Evolutionary conservation across 192 early-diverging fungal species (phyloP).

Genomic region (Entomortierella parvispora): DNA sequence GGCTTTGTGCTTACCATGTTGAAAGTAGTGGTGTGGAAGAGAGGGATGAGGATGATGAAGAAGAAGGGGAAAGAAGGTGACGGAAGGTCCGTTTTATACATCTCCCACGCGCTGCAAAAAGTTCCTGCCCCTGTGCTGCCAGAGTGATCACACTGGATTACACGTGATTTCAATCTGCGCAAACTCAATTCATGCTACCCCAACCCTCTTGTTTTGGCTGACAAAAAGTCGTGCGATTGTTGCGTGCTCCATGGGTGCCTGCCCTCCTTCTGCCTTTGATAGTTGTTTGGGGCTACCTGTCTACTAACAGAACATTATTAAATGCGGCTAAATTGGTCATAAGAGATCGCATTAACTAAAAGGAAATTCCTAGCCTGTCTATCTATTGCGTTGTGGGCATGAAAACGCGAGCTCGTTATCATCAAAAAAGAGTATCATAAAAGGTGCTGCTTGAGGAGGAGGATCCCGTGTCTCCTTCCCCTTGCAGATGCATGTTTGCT

Average conservation of each 20-base stretch:
- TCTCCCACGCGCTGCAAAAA: too few species aligned
- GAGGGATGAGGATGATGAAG: slow-evolving; percentile 18
- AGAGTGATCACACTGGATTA: too few species aligned
- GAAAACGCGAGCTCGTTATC: slow-evolving; percentile 11
- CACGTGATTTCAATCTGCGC: too few species aligned
- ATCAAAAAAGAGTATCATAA: slow-evolving; percentile 11
- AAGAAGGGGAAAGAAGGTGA: slow-evolving; percentile 9
- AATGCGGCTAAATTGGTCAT: too few species aligned
- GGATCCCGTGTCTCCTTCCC: background rate
- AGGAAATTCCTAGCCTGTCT: background rate
- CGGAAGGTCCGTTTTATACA: background rate
- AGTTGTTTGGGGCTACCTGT: too few species aligned
- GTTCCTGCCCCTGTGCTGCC: too few species aligned
- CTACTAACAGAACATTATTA: too few species aligned
- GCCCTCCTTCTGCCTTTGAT: too few species aligned
- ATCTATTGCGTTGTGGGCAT: background rate
- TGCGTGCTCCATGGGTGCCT: too few species aligned
- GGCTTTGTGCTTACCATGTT: slow-evolving; percentile 43
- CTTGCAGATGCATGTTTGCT: background rate
- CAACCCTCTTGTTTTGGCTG: too few species aligned
- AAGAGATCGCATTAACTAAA: background rate
- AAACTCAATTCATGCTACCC: too few species aligned
- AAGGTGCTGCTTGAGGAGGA: background rate
- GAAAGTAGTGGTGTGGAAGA: background rate
- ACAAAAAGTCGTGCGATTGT: too few species aligned